Conservation (phyloP, 2,329 filamentous ascomycete species). For the Colletotrichum acutatum region DNA sequence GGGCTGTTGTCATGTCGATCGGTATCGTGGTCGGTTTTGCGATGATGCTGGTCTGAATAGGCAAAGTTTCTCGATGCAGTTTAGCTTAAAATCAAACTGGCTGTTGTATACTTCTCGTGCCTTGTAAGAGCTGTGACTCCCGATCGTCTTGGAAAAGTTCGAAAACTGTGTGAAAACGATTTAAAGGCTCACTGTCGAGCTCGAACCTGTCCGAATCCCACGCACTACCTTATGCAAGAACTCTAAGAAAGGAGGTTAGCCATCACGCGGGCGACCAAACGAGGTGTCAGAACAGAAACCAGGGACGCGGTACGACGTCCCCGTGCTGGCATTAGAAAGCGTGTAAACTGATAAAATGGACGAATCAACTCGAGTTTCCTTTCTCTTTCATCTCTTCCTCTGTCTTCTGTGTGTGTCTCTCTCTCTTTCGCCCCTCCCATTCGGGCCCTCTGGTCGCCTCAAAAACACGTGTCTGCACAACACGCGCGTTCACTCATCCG, state of each 20-base stretch:
- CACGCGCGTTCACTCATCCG: not conserved
- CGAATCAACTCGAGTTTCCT: slow-evolving; percentile 12
- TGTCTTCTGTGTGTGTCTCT: not conserved
- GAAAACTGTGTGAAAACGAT: not conserved
- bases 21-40: not conserved
- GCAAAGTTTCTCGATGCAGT: not conserved
- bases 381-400: not conserved
- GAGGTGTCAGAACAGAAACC: slow-evolving; percentile 29
- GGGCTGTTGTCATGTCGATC: not conserved
- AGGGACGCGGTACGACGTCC: slow-evolving; percentile 35
- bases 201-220: not conserved
- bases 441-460: slow-evolving; percentile 9
- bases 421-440: not conserved
- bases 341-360: slow-evolving; percentile 29
- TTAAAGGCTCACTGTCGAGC: not conserved
- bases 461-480: slow-evolving; percentile 10
- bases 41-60: not conserved
- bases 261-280: not conserved
- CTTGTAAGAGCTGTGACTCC: not conserved
- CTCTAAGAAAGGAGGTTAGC: not conserved
- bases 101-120: not conserved
- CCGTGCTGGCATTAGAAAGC: slow-evolving; percentile 36
- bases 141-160: too few relatives aligned
- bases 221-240: not conserved
- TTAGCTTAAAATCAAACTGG: not conserved